Evolutionary conservation across 2,329 filamentous ascomycete species (phyloP).

Genomic region (Cercospora citrullina): DNA sequence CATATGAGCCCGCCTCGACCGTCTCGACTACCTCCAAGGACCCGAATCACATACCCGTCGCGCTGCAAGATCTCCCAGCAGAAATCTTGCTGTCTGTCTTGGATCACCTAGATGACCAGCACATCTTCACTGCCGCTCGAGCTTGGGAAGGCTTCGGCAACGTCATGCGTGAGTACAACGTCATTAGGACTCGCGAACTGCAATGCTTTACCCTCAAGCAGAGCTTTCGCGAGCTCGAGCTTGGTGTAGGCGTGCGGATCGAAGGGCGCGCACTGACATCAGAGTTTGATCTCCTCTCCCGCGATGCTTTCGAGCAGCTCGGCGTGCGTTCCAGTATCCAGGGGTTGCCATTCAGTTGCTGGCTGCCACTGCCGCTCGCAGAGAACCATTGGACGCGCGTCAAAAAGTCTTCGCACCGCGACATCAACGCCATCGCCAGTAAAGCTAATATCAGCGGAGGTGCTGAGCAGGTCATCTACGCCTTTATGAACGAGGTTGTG

Average conservation of each 20-base stretch:
- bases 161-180: constrained; percentile 23
- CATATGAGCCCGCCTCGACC: background rate
- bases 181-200: constrained; percentile 28
- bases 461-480: constrained; percentile 25
- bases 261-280: constrained; percentile 21
- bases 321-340: constrained; percentile 25
- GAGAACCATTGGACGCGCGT: constrained; percentile 28
- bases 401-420: constrained; percentile 1
- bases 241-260: constrained; percentile 29
- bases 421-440: constrained; percentile 13
- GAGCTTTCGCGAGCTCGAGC: constrained; percentile 23
- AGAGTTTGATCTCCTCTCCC: constrained; percentile 31
- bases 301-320: constrained; percentile 21
- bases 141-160: constrained; percentile 29
- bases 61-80: background rate
- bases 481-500: constrained; percentile 31
- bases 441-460: constrained; percentile 8
- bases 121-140: constrained; percentile 21
- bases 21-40: background rate
- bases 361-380: constrained; percentile 29
- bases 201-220: constrained; percentile 31
- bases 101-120: background rate
- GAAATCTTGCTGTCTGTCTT: background rate
- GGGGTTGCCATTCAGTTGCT: constrained; percentile 23
- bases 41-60: background rate